Evolutionary conservation across 495 filamentous ascomycete genomes (phyloP), one percentile per base, ranked within the genome.

Genomic region (Aspergillus cavernicola): DNA sequence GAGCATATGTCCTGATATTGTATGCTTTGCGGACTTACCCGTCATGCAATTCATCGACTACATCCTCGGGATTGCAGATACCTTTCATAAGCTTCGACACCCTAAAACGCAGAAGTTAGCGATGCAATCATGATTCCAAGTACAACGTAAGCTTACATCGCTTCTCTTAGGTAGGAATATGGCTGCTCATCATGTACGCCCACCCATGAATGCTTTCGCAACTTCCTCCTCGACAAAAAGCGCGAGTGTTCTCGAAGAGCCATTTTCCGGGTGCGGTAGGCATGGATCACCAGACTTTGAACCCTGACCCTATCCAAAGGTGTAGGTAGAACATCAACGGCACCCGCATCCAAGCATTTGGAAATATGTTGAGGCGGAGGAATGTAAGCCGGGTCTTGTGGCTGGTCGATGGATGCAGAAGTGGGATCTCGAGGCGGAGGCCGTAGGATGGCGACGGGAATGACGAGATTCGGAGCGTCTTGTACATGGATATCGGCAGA

Each of bases 51-150:
- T 75, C 69, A 28, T 82, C 74, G 37, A 72, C 77, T 44, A 70
- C 77, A 64, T 70, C 81, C 66, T 86, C 81, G 1, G 83, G 83
- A 48, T 85, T 88, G 70, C 92, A 96, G 35, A 98, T 97, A 29
- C 89, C 83, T 57, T 82, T 85, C 88, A 97, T 95, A 38, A 98
- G 78, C 55, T 83, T 88, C 1, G 90, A 92, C 19, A 97, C 92
- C 88, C n/a, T n/a, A n/a, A n/a, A n/a, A n/a, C 88, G 88, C 54
- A 16, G 51, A 28, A 20, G 37, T 35, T 38, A 40, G 35, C 23
- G 18, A 41, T 28, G 35, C 13, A 28, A n/a, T 16, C 35, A 31
- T 4, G 23, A 20, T 15, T 6, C 11, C n/a, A 22, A 10, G 19
- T 24, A 40, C 9, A 20, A 40, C 18, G 38, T n/a, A 47, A 22